Evolutionary conservation across 495 filamentous ascomycete genomes (phyloP), one percentile per base, ranked within the genome.

Genomic region (Lepidopterella palustris): DNA sequence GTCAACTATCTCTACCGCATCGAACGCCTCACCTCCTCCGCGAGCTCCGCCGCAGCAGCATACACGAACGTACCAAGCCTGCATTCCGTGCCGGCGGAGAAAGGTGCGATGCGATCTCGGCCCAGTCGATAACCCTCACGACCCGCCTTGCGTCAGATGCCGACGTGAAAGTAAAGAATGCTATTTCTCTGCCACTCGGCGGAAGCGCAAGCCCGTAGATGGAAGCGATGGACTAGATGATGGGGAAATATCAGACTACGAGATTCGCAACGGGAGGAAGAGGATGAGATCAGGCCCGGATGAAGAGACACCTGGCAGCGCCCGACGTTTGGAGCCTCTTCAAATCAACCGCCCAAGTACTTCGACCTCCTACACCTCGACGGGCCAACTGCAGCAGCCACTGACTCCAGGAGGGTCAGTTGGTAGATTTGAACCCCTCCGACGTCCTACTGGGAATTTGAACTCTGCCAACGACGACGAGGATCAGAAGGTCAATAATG

Each of bases 101-200:
- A 97, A 96, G 74, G 92, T 96, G 32, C 89, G 91, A 60, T 97
- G 92, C 74, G 92, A 97, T 71, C 78, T 95, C 47, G 92, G 92
- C 57, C 90, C 88, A 73, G 92, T 97, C 66, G 93, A 98, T 74
- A 87, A 92, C 60, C 93, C 93, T 31, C 85, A 91, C 70, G 88
- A 92, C 61, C 93, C 93, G 42, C 95, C 95, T 0, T 98, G 93
- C 68, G 88, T 92, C 59, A 84, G 93, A 70, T 98, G 93, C 73
- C 85, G 90, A 24, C 84, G 93, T 59, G 93, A 98, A 76, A 80
- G 84, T 75, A 96, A 96, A 74, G 86, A 95, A 64, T 98, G 93
- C 78, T 92, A 85, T 79, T 97, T 98, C 78, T 95, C 91, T 61
- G 88, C 90, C n/a, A 97, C 92, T 39, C 80, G 92, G 47, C 82